These are phyloP conservation scores for Annulohypoxylon maeteangense DNA, from an alignment of 495 filamentous ascomycete species.

Conservation along the genomic window DNA sequence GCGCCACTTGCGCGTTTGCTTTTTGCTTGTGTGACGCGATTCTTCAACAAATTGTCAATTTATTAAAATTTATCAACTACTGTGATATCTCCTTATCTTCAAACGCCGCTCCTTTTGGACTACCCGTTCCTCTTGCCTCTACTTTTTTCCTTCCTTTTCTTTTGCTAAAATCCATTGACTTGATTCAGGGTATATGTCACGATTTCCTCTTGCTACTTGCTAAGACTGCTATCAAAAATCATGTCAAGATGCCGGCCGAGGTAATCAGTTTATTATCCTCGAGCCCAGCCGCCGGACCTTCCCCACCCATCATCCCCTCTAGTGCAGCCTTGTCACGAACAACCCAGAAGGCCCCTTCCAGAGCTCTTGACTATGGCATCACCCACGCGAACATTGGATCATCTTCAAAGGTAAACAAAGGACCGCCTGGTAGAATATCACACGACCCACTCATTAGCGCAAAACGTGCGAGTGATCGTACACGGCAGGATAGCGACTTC, in stretches of 20 bases:
- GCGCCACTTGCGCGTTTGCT: slow-evolving; percentile 28
- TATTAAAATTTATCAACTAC: not conserved
- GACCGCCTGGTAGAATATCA: not conserved
- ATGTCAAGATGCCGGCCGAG: slow-evolving; percentile 51
- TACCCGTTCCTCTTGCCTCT: not conserved
- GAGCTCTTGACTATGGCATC: slow-evolving; percentile 15
- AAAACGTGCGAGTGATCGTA: slow-evolving; percentile 15
- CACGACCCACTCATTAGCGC: not conserved
- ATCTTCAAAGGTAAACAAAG: slow-evolving; percentile 1
- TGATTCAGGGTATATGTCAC: not conserved
- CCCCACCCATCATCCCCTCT: slow-evolving; percentile 22
- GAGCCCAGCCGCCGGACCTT: slow-evolving; percentile 31
- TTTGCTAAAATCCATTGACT: not conserved
- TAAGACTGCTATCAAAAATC: slow-evolving; percentile 8
- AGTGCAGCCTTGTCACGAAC: slow-evolving; percentile 6
- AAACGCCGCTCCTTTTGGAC: not conserved
- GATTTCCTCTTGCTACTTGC: not conserved
- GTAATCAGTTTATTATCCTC: slow-evolving; percentile 55
- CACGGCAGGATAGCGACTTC: slow-evolving; percentile 37
- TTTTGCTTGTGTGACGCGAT: not conserved
- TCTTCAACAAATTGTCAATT: slow-evolving; percentile 2
- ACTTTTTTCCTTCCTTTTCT: not conserved
- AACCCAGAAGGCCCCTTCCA: slow-evolving; percentile 13
- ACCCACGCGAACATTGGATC: not conserved
- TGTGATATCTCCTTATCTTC: not conserved